Percentiles rank a stretch among this genome's conserved stretches.
Evolutionary conservation across 1,284 basidiomycete genomes (phyloP).

Genomic region (Irpex rosettiformis): DNA sequence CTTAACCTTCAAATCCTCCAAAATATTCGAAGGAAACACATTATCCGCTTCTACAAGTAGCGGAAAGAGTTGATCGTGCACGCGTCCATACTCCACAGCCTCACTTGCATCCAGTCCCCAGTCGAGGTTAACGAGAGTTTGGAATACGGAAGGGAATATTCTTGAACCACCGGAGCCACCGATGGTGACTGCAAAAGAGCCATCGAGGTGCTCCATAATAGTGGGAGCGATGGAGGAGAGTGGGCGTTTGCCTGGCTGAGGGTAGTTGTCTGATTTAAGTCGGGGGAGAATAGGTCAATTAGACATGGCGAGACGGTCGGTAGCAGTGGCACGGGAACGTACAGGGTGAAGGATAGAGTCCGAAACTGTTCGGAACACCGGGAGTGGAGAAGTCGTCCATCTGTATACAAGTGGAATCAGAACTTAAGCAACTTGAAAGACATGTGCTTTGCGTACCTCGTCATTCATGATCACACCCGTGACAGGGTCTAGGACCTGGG

Average conservation of each 20-base stretch:
- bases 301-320: not conserved
- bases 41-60: constrained; percentile 60
- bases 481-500: constrained; percentile 75
- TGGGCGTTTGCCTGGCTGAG: constrained; percentile 82
- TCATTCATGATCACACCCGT: constrained; percentile 91
- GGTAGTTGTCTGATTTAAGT: constrained; percentile 91
- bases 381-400: constrained; percentile 91
- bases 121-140: constrained; percentile 77
- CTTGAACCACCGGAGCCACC: constrained; percentile 88
- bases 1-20: constrained; percentile 52
- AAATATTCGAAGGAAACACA: constrained; percentile 48
- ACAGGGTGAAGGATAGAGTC: constrained; percentile 84
- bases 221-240: constrained; percentile 82
- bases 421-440: not conserved
- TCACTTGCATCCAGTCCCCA: constrained; percentile 78
- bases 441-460: constrained; percentile 46
- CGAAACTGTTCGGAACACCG: constrained; percentile 78
- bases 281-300: too few relatives aligned
- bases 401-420: constrained; percentile 24
- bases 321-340: too few relatives aligned
- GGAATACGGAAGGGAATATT: constrained; percentile 81
- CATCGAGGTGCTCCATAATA: constrained; percentile 74
- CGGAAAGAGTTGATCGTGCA: constrained; percentile 93
- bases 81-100: constrained; percentile 82
- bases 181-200: constrained; percentile 67